A percentile compares a stretch with the other conserved stretches of the same genome.
These are phyloP conservation scores for Arthrobotrys sphaeroides DNA, from an alignment of 2,329 filamentous ascomycete species.

Conservation along the genomic window DNA sequence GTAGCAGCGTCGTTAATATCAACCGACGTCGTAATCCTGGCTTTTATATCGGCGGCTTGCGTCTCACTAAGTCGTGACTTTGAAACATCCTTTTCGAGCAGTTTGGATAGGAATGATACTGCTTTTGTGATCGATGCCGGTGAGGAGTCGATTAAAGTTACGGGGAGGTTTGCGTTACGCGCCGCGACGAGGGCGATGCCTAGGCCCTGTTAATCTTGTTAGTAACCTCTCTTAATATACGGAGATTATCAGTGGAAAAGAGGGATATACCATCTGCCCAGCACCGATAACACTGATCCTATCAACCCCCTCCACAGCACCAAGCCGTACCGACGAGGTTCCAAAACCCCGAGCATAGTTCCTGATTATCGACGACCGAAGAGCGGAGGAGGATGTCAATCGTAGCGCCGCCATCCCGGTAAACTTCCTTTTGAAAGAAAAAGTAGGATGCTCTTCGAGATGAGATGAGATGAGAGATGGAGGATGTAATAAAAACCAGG, in stretches of 20 bases:
- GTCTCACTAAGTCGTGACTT: slow-evolving; percentile 86
- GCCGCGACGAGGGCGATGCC: slow-evolving; percentile 96
- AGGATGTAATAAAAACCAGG: too few species aligned
- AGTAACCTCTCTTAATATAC: too few species aligned
- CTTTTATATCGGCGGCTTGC: slow-evolving; percentile 77
- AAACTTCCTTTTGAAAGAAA: background rate
- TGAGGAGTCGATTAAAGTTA: slow-evolving; percentile 84
- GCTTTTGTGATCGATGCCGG: slow-evolving; percentile 88
- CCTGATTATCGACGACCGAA: background rate
- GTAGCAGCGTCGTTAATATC: slow-evolving; percentile 78
- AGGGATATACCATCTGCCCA: slow-evolving; percentile 82
- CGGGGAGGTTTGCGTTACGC: slow-evolving; percentile 81
- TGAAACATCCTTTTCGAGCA: slow-evolving; percentile 88
- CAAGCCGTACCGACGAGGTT: slow-evolving; percentile 18
- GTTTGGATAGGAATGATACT: slow-evolving; percentile 86
- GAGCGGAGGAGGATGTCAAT: background rate
- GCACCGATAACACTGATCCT: slow-evolving; percentile 90
- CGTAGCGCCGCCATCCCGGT: slow-evolving; percentile 22
- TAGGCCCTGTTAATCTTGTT: slow-evolving; percentile 72
- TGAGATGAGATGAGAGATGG: background rate
- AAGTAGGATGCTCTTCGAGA: background rate
- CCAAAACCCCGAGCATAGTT: background rate
- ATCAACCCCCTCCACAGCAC: slow-evolving; percentile 68
- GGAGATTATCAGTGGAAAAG: background rate
- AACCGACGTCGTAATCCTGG: slow-evolving; percentile 74